A percentile compares a stretch with the other conserved stretches of the same genome.
phyloP scores from a whole-genome alignment of 495 filamentous ascomycete species.

The Tuber borchii region DNA sequence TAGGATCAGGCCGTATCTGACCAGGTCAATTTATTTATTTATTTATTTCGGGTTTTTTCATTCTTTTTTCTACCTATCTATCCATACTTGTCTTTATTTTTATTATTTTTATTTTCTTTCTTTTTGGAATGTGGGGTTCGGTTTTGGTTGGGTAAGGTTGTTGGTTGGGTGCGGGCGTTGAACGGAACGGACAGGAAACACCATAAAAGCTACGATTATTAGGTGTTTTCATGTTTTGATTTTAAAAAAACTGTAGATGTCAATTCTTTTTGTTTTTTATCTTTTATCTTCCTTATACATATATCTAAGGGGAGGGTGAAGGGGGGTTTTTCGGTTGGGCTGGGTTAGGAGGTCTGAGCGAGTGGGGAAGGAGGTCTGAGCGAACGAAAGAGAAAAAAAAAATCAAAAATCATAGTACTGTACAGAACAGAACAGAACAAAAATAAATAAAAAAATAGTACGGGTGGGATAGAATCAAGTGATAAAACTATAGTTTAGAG shows the following conservation, averaged over 20 bases:
- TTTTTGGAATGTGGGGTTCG: background rate
- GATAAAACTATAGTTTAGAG: background rate
- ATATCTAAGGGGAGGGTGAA: background rate
- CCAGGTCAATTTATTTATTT: slow-evolving; percentile 4
- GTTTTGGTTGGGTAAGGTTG: background rate
- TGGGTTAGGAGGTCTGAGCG: background rate
- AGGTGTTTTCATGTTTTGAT: slow-evolving; percentile 2
- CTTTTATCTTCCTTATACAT: background rate
- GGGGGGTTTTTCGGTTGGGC: background rate
- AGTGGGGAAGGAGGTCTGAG: background rate
- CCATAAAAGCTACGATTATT: background rate
- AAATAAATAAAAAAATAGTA: background rate
- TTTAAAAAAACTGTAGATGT: slow-evolving; percentile 1
- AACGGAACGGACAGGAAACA: background rate
- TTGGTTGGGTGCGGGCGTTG: background rate
- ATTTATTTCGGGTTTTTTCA: background rate
- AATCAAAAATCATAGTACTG: background rate
- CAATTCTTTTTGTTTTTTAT: background rate
- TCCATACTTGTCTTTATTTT: too few species aligned
- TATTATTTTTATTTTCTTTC: too few species aligned
- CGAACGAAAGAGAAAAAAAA: background rate
- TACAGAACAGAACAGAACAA: background rate
- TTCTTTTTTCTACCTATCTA: too few species aligned
- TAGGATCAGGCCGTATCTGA: background rate
- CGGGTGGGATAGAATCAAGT: background rate